phyloP scores from a whole-genome alignment of 1,139 yeast genomes.

The Geotrichum bryndzae region DNA sequence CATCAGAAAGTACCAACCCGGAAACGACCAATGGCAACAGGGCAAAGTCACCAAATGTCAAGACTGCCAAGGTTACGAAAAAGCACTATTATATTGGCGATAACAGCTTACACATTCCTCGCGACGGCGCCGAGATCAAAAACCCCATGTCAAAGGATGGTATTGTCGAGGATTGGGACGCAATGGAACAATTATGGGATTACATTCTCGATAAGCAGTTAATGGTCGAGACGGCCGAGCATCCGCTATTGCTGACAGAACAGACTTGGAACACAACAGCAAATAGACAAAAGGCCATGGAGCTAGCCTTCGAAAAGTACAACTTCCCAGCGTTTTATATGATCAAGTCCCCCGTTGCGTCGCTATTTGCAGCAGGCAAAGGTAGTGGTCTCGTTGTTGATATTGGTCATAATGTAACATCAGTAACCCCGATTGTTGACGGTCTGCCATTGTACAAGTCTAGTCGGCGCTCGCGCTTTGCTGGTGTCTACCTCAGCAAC shows the following conservation, averaged over 20 bases:
- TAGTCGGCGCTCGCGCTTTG: conserved; percentile 30
- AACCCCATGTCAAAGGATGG: conserved; percentile 37
- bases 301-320: conserved; percentile 65
- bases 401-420: conserved; percentile 75
- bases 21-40: not conserved
- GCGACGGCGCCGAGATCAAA: conserved; percentile 32
- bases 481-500: conserved; percentile 36
- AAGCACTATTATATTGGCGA: conserved; percentile 30
- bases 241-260: conserved; percentile 75
- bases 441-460: conserved; percentile 71
- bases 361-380: conserved; percentile 88
- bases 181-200: conserved; percentile 37
- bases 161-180: conserved; percentile 42
- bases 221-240: conserved; percentile 53
- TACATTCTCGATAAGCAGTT: conserved; percentile 38
- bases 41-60: conserved; percentile 8
- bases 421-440: conserved; percentile 90
- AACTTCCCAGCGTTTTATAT: conserved; percentile 81
- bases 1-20: not conserved
- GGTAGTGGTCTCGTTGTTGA: conserved; percentile 93
- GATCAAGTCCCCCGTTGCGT: conserved; percentile 82
- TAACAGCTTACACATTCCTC: conserved; percentile 30
- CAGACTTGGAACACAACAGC: conserved; percentile 75
- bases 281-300: conserved; percentile 69
- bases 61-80: not conserved